Conservation (phyloP, 495 filamentous ascomycete genomes). For the Xylaria flabelliformis region DNA sequence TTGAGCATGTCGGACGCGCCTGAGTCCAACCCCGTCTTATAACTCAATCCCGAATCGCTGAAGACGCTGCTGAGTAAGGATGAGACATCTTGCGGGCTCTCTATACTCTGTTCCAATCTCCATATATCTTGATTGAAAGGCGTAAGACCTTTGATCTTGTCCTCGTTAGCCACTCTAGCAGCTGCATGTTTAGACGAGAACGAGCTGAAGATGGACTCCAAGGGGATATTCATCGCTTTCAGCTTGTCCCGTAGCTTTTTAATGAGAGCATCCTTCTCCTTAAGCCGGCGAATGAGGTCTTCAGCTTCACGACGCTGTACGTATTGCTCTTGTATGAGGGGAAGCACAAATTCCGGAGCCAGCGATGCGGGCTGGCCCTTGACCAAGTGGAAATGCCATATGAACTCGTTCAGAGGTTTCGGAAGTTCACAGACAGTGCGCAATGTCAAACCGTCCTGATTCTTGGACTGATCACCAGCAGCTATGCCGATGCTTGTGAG, state of each 20-base stretch:
- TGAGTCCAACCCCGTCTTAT: conserved; percentile 34
- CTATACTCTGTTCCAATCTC: conserved; percentile 43
- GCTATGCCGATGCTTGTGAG: conserved; percentile 47
- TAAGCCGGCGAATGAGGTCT: conserved; percentile 63
- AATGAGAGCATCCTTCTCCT: conserved; percentile 82
- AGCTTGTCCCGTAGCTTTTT: conserved; percentile 77
- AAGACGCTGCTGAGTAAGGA: conserved; percentile 48
- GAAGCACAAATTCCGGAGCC: conserved; percentile 69
- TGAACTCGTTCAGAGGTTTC: conserved; percentile 67
- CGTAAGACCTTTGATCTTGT: conserved; percentile 61
- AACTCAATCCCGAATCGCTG: conserved; percentile 38
- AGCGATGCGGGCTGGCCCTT: conserved; percentile 60
- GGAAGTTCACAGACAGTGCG: conserved; percentile 68
- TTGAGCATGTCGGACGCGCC: conserved; percentile 44
- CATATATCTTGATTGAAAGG: conserved; percentile 58
- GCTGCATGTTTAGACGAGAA: conserved; percentile 59
- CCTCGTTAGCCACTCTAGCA: conserved; percentile 53
- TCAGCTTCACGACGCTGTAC: conserved; percentile 57
- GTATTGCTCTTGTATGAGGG: conserved; percentile 67
- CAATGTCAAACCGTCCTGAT: conserved; percentile 57
- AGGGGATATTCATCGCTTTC: conserved; percentile 69
- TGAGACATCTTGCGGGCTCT: conserved; percentile 44
- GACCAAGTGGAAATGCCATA: conserved; percentile 69
- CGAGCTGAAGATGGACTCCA: conserved; percentile 73
- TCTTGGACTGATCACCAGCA: conserved; percentile 32